A percentile compares a stretch with the other conserved stretches of the same genome.
Conservation (phyloP, 331 rosid genomes). For the Quercus lobata region DNA sequence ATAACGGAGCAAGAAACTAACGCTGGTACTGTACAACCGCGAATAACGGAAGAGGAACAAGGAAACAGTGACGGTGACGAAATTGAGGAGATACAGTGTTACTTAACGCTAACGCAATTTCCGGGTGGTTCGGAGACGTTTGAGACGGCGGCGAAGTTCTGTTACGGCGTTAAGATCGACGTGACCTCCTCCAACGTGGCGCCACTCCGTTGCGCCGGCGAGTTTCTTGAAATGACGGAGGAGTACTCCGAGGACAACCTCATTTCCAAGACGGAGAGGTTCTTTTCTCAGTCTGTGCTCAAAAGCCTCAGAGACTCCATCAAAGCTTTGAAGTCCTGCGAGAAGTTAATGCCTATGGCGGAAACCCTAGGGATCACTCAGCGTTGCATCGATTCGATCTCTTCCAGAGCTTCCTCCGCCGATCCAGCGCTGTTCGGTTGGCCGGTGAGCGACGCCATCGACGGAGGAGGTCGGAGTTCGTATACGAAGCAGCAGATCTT, state of each 20-base stretch:
- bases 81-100: constrained; percentile 69
- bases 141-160: constrained; percentile 87
- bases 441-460: constrained; percentile 55
- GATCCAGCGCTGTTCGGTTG: constrained; percentile 82
- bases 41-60: neutral
- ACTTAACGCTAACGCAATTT: constrained; percentile 53
- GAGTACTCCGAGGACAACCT: constrained; percentile 84
- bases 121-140: constrained; percentile 90
- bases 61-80: constrained; percentile 28
- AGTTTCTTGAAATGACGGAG: constrained; percentile 89
- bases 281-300: constrained; percentile 59
- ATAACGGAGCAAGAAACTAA: constrained; percentile 69
- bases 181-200: constrained; percentile 68
- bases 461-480: constrained; percentile 17
- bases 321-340: constrained; percentile 77
- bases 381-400: constrained; percentile 64
- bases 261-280: constrained; percentile 73
- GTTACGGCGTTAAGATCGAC: constrained; percentile 90
- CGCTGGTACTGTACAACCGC: neutral
- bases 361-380: constrained; percentile 60
- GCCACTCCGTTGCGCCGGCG: constrained; percentile 92
- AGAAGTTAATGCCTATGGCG: constrained; percentile 54
- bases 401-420: constrained; percentile 60
- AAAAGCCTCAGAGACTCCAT: constrained; percentile 70
- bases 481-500: constrained; percentile 48